phyloP scores from a whole-genome alignment of 2,329 filamentous ascomycete species.

The Clonostachys byssicola region DNA sequence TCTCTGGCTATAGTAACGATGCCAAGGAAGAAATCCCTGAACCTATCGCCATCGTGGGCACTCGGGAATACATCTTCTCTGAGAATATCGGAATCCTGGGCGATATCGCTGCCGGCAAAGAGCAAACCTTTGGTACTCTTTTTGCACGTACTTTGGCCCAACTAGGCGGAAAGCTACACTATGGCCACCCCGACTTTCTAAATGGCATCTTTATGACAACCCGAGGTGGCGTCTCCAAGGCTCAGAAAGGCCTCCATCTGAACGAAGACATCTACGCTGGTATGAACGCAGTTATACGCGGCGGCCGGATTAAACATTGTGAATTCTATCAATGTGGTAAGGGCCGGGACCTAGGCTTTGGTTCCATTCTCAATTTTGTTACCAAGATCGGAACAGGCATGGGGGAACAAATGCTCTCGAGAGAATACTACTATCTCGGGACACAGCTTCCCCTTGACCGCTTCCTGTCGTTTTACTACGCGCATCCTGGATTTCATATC shows the following conservation, averaged over 20 bases:
- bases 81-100: constrained; percentile 99
- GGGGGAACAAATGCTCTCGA: constrained; percentile 98
- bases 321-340: constrained; percentile 99
- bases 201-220: constrained; percentile 99
- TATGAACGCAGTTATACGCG: constrained; percentile 94
- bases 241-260: constrained; percentile 96
- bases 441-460: constrained; percentile 95
- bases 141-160: constrained; percentile 95
- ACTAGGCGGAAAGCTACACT: constrained; percentile 97
- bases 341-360: constrained; percentile 99
- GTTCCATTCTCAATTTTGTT: constrained; percentile 99
- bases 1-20: constrained; percentile 94
- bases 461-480: constrained; percentile 99
- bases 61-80: constrained; percentile 99
- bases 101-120: constrained; percentile 97
- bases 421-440: constrained; percentile 98
- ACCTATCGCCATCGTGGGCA: constrained; percentile 95
- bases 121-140: constrained; percentile 99
- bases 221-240: constrained; percentile 96
- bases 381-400: constrained; percentile 99
- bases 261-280: constrained; percentile 99
- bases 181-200: constrained; percentile 98
- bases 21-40: constrained; percentile 67
- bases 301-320: constrained; percentile 99
- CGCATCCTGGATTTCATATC: constrained; percentile 97